Evolutionary conservation across 495 filamentous ascomycete genomes (phyloP).

Genomic region (Penicillium soppii): DNA sequence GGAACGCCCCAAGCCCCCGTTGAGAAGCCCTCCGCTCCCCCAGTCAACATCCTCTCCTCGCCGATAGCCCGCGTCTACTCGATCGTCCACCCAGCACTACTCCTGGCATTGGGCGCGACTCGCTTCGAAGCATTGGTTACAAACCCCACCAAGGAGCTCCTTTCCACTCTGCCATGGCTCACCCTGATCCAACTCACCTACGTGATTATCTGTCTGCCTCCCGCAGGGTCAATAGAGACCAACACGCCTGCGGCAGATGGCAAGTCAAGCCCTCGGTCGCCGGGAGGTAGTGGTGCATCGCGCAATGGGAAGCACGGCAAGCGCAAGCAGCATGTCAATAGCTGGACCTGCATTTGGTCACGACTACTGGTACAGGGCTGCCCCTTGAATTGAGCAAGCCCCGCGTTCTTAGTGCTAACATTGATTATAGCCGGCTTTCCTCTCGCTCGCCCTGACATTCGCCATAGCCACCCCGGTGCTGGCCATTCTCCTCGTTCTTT

Average conservation of each 20-base stretch:
- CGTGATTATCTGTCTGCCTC: conserved; percentile 70
- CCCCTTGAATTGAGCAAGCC: background rate
- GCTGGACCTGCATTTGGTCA: conserved; percentile 19
- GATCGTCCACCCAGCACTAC: conserved; percentile 63
- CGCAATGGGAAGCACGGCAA: conserved; percentile 17
- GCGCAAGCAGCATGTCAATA: conserved; percentile 23
- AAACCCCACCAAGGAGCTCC: conserved; percentile 67
- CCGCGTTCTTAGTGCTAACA: background rate
- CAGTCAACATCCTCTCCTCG: conserved; percentile 46
- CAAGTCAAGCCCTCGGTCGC: conserved; percentile 26
- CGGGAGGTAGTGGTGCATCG: conserved; percentile 10
- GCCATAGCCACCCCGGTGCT: conserved; percentile 65
- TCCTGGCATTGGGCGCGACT: conserved; percentile 58
- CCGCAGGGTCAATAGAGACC: conserved; percentile 45
- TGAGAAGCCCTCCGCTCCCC: conserved; percentile 29
- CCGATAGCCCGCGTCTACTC: conserved; percentile 50
- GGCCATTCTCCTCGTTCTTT: conserved; percentile 69
- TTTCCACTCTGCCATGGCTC: conserved; percentile 59
- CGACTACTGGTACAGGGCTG: conserved; percentile 37
- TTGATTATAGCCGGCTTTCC: conserved; percentile 55
- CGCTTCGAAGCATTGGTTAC: conserved; percentile 67
- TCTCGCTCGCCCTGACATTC: conserved; percentile 61
- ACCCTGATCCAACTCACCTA: conserved; percentile 66
- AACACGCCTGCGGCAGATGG: conserved; percentile 35
- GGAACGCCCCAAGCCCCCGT: conserved; percentile 21